These are phyloP conservation scores for Diphasiastrum complanatum DNA, from an alignment of 83 land plant species.

Conservation along the genomic window DNA sequence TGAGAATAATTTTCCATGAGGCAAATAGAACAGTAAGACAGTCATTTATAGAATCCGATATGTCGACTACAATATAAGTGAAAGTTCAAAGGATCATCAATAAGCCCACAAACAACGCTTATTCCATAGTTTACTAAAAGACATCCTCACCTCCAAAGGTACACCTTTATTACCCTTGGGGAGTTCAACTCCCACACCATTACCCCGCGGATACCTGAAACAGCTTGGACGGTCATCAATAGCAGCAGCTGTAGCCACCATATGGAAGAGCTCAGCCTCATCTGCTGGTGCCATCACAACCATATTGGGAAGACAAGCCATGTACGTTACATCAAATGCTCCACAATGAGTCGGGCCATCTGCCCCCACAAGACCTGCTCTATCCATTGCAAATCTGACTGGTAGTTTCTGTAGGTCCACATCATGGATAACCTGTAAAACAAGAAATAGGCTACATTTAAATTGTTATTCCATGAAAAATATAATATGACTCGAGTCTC, in stretches of 20 bases:
- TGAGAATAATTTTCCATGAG: too few relatives aligned
- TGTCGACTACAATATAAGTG: not conserved
- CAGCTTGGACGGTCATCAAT: conserved; percentile 67
- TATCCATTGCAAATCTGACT: conserved; percentile 58
- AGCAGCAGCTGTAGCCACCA: conserved; percentile 58
- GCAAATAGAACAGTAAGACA: too few relatives aligned
- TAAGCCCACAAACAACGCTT: not conserved
- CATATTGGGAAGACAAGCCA: conserved; percentile 77
- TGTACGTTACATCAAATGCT: conserved; percentile 60
- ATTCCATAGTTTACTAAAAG: conserved; percentile 1
- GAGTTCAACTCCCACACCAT: conserved; percentile 48
- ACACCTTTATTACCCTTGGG: conserved; percentile 44
- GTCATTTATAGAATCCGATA: too few relatives aligned
- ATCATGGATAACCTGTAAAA: conserved; percentile 57
- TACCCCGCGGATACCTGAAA: conserved; percentile 61
- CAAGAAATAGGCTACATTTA: too few relatives aligned
- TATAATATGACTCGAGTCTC: too few relatives aligned
- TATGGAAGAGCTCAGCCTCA: conserved; percentile 65
- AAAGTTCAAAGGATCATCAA: not conserved
- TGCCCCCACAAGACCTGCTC: conserved; percentile 71
- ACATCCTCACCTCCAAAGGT: conserved; percentile 46
- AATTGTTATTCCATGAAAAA: too few relatives aligned
- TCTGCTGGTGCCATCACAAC: conserved; percentile 75
- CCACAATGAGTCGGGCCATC: conserved; percentile 74
- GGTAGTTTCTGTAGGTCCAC: conserved; percentile 73